Conservation (phyloP, 257 asterid genomes). For the Penstemon newberryi region DNA sequence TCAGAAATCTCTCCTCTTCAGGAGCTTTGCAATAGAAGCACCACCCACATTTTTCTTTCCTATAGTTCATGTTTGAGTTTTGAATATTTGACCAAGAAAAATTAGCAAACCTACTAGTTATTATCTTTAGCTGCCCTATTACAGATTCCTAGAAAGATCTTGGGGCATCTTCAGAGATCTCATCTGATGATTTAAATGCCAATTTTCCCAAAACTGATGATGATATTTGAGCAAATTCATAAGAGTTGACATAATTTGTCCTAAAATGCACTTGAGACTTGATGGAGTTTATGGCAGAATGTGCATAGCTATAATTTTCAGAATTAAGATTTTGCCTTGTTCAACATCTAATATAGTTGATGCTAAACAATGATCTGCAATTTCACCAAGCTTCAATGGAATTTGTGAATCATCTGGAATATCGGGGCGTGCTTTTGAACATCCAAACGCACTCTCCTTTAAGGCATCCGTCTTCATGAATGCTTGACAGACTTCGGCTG, state of each 20-base stretch:
- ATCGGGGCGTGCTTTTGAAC: constrained; percentile 37
- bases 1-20: no score
- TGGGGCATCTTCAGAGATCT: constrained; percentile 50
- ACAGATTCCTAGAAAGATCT: neutral
- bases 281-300: constrained; percentile 22
- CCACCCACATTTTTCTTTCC: no score
- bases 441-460: constrained; percentile 30
- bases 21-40: no score
- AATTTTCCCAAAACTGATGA: constrained; percentile 54
- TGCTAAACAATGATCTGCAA: constrained; percentile 31
- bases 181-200: constrained; percentile 47
- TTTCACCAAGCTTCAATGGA: constrained; percentile 35
- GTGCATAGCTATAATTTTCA: constrained; percentile 28
- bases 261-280: constrained; percentile 32
- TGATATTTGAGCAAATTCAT: constrained; percentile 71
- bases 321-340: constrained; percentile 34
- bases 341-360: constrained; percentile 31
- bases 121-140: no score
- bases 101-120: no score
- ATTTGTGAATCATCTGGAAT: constrained; percentile 38
- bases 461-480: constrained; percentile 35
- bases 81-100: no score
- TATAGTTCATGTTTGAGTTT: no score
- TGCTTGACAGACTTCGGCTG: constrained; percentile 64
- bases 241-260: constrained; percentile 59